Conservation (phyloP, 2,329 filamentous ascomycete genomes). For the Aspergillus sp. region DNA sequence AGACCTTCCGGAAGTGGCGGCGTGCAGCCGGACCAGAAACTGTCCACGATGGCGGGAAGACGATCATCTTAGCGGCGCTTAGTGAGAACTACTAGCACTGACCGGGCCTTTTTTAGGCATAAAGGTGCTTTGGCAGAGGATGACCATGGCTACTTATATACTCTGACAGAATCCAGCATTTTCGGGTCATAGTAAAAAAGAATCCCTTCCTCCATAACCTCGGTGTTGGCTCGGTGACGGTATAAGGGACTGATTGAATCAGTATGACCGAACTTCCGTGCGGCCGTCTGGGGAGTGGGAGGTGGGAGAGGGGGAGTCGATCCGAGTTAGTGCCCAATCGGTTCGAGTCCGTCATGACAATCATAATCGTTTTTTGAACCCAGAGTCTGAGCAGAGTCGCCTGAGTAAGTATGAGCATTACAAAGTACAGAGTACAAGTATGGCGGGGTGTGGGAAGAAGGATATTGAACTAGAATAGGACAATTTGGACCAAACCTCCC, state of each 20-base stretch:
- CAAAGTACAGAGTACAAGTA: too few species aligned
- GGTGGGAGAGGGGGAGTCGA: not conserved
- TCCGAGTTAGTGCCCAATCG: not conserved
- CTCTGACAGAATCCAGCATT: too few species aligned
- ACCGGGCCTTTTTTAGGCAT: too few species aligned
- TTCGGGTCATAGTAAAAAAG: conserved; percentile 1
- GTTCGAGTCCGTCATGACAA: not conserved
- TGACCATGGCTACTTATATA: too few species aligned
- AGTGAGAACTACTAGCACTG: too few species aligned
- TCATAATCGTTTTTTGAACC: not conserved
- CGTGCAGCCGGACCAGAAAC: not conserved
- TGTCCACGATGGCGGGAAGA: not conserved
- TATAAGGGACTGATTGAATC: not conserved
- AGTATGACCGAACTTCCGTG: conserved; percentile 9
- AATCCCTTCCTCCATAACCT: conserved; percentile 6
- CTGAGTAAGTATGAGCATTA: too few species aligned
- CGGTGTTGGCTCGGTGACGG: conserved; percentile 2
- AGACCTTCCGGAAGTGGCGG: not conserved
- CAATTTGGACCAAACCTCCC: too few species aligned
- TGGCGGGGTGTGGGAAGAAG: too few species aligned
- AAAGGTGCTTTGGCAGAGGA: too few species aligned
- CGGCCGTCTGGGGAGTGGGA: conserved; percentile 3
- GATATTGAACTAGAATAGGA: too few species aligned
- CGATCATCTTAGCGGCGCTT: not conserved
- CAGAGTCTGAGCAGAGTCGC: not conserved